Evolutionary conservation across 495 filamentous ascomycete genomes (phyloP).

Genomic region (Neurospora cerealis): DNA sequence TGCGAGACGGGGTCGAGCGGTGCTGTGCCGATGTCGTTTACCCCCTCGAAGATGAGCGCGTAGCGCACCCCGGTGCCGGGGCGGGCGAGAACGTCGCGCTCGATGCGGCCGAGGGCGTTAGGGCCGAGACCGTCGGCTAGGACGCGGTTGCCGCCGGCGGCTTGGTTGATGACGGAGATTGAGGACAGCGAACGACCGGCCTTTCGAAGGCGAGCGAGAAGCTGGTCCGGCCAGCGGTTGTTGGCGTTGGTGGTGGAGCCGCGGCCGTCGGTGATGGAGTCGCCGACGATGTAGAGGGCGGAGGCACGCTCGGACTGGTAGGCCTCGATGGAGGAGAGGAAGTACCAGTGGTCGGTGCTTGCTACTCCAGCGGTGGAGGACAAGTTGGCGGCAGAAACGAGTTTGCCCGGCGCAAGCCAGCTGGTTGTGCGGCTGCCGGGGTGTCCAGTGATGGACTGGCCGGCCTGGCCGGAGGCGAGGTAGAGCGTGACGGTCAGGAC

Average conservation of each 20-base stretch:
- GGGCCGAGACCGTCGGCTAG: constrained; percentile 50
- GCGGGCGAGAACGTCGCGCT: constrained; percentile 50
- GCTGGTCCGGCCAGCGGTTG: constrained; percentile 53
- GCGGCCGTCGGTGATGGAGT: constrained; percentile 59
- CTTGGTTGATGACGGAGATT: constrained; percentile 50
- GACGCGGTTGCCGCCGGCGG: constrained; percentile 58
- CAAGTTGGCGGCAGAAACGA: constrained; percentile 28
- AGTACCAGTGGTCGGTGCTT: constrained; percentile 37
- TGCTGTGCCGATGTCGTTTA: constrained; percentile 54
- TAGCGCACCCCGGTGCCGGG: constrained; percentile 33
- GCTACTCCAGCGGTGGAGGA: too few relatives aligned
- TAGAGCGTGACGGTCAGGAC: constrained; percentile 46
- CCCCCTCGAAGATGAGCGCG: constrained; percentile 53
- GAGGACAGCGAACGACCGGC: constrained; percentile 11
- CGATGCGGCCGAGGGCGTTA: constrained; percentile 45
- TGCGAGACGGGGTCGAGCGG: constrained; percentile 28
- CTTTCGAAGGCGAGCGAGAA: constrained; percentile 38
- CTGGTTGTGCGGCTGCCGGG: constrained; percentile 49
- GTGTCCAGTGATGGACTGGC: constrained; percentile 45
- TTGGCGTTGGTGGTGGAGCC: constrained; percentile 50
- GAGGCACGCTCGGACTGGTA: constrained; percentile 14
- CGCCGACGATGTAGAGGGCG: constrained; percentile 50
- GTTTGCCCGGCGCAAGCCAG: constrained; percentile 41
- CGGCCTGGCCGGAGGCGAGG: constrained; percentile 40
- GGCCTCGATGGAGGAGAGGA: constrained; percentile 45